Evolutionary conservation across 2,329 filamentous ascomycete species (phyloP), one percentile per base, ranked within the genome.

Genomic region (Thermochaetoides dissita): DNA sequence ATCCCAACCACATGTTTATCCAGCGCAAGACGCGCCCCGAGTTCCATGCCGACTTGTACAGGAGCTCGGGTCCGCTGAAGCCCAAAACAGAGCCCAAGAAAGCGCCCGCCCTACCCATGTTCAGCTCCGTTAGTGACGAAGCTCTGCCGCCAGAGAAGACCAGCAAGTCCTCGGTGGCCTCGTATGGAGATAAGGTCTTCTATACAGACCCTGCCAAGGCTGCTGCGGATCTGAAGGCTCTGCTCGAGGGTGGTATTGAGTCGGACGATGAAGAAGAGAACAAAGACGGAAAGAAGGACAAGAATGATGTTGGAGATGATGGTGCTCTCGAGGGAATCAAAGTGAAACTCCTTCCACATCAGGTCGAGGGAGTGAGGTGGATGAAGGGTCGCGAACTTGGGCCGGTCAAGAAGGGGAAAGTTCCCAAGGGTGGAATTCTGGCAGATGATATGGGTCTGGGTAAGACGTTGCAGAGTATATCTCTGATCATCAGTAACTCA

Each of bases 381-480:
- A 94, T 98, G 86, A 81, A 75, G 43, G 84, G 88, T 45, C 86
- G 93, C 54, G 91, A 98, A 63, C 79, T 86, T 8, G 88, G 89
- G 2, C 78, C 79, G 11, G 78, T 84, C 46, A 94, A 91, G 64
- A 82, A 81, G 52, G 84, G 84, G 45, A 75, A 67, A 47, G 73
- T 93, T 8, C 87, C 89, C 30, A 91, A 93, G 53, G 91, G 91
- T 32, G 91, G 91, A 11, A 94, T 98, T 49, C 72, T 98, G 32
- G 91, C 91, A 11, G 91, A 98, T 55, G 91, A 98, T 58, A 93
- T 96, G 89, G 89, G 89, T 51, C 68, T 96, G 10, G 91, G 91
- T 45, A 98, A 98, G 68, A 98, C 91, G 0, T 74, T 98, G 10
- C 91, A 98, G 63, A 86, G 88, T 1, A 84, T 98, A 44, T 80